Evolutionary conservation across 305 asterid genomes (phyloP).

Genomic region (Striga hermonthica): DNA sequence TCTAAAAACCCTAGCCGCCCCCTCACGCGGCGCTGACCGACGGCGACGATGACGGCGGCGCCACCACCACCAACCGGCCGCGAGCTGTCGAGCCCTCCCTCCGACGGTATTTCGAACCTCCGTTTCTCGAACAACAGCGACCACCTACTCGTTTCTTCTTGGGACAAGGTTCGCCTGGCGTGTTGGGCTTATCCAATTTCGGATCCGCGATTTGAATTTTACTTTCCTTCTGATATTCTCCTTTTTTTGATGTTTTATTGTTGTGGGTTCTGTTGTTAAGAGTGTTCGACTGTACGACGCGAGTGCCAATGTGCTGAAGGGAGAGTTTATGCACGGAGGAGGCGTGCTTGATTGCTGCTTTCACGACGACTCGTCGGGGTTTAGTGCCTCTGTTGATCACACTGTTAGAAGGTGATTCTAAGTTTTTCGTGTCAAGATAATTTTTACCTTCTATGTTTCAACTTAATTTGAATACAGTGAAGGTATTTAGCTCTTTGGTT

Average conservation of each 20-base stretch:
- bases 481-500: background rate
- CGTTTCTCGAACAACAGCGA: conserved; percentile 93
- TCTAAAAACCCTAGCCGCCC: conserved; percentile 31
- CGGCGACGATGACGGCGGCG: conserved; percentile 63
- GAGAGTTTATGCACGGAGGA: conserved; percentile 88
- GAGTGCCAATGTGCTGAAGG: conserved; percentile 67
- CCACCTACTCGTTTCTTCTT: conserved; percentile 85
- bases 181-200: background rate
- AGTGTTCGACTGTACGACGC: conserved; percentile 89
- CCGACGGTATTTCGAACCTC: conserved; percentile 85
- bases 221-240: too few species aligned
- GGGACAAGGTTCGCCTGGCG: conserved; percentile 67
- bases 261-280: conserved; percentile 38
- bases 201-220: conserved; percentile 11
- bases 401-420: conserved; percentile 68
- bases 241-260: conserved; percentile 2
- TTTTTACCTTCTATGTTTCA: background rate
- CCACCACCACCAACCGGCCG: conserved; percentile 56
- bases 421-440: background rate
- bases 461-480: background rate
- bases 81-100: conserved; percentile 70
- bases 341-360: conserved; percentile 89
- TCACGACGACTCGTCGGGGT: conserved; percentile 96
- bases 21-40: background rate
- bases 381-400: conserved; percentile 75